phyloP scores from a whole-genome alignment of 805 yeast genomes.

The Wickerhamomyces queroliae region DNA sequence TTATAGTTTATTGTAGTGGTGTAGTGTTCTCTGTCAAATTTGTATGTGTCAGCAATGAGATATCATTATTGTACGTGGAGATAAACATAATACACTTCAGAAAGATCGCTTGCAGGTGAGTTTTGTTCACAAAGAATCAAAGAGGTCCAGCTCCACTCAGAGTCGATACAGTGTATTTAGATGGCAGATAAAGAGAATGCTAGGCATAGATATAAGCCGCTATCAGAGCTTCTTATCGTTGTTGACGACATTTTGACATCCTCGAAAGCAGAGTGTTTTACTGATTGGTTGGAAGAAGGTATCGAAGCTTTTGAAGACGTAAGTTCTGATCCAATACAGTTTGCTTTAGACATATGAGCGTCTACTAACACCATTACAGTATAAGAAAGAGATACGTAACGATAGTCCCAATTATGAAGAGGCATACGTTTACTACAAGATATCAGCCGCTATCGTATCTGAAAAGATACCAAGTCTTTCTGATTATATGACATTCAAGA shows the following conservation, averaged over 20 bases:
- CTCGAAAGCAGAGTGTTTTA: background rate
- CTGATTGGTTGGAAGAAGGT: background rate
- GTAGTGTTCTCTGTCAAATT: no score
- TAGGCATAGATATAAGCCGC: no score
- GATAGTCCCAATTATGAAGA: conserved; percentile 7
- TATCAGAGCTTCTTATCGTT: background rate
- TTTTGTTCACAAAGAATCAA: no score
- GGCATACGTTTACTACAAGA: conserved; percentile 11
- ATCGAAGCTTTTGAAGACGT: conserved; percentile 4
- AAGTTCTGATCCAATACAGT: background rate
- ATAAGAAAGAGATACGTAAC: background rate
- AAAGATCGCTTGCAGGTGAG: no score
- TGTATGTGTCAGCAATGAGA: no score
- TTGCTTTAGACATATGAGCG: background rate
- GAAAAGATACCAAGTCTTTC: conserved; percentile 6
- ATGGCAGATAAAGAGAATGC: no score
- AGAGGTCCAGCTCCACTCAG: no score
- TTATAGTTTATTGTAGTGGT: background rate
- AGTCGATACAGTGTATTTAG: no score
- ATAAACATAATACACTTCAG: no score
- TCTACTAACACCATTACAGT: background rate
- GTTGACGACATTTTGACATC: background rate
- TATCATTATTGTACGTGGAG: no score
- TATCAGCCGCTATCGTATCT: conserved; percentile 3
- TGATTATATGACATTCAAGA: background rate